Base-by-base conservation (phyloP, 768 basidiomycete genomes). In the Mycena crocata region DNA sequence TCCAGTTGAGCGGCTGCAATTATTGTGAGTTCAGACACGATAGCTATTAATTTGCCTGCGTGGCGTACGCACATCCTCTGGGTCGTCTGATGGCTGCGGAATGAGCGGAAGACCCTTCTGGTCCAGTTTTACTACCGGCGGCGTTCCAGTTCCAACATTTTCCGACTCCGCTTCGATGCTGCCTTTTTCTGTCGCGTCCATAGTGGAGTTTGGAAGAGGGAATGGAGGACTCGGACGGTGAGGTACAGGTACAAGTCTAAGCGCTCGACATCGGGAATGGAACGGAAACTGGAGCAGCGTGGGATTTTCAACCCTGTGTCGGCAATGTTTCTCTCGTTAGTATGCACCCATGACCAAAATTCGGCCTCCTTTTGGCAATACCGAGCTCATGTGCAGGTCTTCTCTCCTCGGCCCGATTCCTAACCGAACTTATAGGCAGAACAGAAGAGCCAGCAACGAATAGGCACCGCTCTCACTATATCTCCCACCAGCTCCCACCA, bases 41-140 rank as follows among this genome's bases (percentile, higher is more conserved):
- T 50, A 31, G 40, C n/a, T 31, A 26, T 24, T 30, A 13, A 15
- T 32, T n/a, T n/a, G n/a, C n/a, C n/a, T 23, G 44, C 24, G 26
- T 26, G 23, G 17, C 6, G 17, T 9, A 14, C 60, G 23, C n/a
- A 66, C 69, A 40, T 75, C 74, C 34, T 72, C 70, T 14, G 73
- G 70, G 42, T 73, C 72, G 49, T 72, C 70, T 17, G 73, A 69
- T 0, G 74, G 74, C 48, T 78, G 76, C 14, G 77, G 75, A 7
- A 74, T 69, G 30, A 78, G 74, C 5, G 75, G 64, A 0, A 76
- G 62, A 21, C 72, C 72, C 24, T 69, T 19, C 0, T 64, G 64
- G 64, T 72, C 73, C 24, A 73, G 61, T 51, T 74, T 73, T 68
- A 62, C n/a, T n/a, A n/a, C n/a, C n/a, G n/a, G 24, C 50, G 81